Evolutionary conservation across 371 early-diverging fungal genomes (phyloP), one percentile per base, ranked within the genome.

Genomic region (Fennellomyces sp.): DNA sequence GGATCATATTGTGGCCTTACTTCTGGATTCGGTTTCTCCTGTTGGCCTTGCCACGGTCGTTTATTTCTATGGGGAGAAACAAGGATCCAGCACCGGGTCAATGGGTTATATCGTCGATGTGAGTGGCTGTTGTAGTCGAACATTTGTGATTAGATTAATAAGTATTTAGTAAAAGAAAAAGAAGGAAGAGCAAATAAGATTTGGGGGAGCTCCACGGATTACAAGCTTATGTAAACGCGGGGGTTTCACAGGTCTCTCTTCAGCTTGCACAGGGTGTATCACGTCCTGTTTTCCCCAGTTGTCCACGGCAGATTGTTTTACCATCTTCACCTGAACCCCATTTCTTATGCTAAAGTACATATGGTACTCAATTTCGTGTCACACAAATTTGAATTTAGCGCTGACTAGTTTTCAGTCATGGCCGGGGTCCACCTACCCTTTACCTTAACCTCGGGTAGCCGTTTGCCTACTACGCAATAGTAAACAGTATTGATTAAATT

Each of bases 41-140:
- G 83, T 51, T 88, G 85, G 58, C 94, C 95, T 62, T 86, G 88
- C 97, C 97, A 97, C 6, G 97, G 97, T 45, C 97, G 84, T 62
- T 92, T 89, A 17, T 94, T 90, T 21, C 97, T 88, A 66, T 97
- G 97, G 7, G 97, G 97, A 11, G 96, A 95, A 70, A 93, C 93
- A 21, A 96, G 81, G 15, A 96, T 91, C 95, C 96, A 97, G 0
- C 90, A 78, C 53, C 85, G 78, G 2, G 89, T 90, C 56, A 97
- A 75, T 23, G 96, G 96, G 64, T 97, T 97, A 81, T 81, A 92
- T 10, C 97, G 87, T 28, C 90, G 82, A 70, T 95, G 95, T 26
- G 93, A 88, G 63, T 94, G 88, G 26, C 64, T 66, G 31, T 25
- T 69, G 31, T 63, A 72, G 36, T 77, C 78, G 65, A 77, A 77